Conservation (phyloP, 2,329 filamentous ascomycete species). For the Calonectria pseudoreteaudii region DNA sequence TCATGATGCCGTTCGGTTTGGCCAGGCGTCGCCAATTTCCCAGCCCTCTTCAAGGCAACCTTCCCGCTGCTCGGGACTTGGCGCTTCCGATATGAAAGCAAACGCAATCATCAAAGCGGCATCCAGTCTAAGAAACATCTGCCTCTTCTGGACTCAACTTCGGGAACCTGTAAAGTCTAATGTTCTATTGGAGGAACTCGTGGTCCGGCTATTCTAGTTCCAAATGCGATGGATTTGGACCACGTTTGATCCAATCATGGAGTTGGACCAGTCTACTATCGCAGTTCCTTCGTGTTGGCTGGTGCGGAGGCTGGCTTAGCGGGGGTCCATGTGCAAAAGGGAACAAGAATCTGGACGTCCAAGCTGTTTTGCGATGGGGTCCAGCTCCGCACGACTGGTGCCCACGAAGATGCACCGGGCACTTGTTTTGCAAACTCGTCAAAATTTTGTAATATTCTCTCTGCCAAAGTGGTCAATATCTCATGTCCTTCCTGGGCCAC, state of each 20-base stretch:
- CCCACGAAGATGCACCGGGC: not conserved
- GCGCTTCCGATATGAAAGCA: not conserved
- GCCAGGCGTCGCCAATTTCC: not conserved
- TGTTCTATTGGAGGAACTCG: not conserved
- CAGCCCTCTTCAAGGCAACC: not conserved
- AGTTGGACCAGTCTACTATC: not conserved
- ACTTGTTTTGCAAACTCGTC: not conserved
- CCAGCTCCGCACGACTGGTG: not conserved
- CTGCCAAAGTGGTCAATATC: not conserved
- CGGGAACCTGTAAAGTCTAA: not conserved
- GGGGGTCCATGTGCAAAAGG: not conserved
- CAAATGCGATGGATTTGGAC: not conserved
- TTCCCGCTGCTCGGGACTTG: not conserved
- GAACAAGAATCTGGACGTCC: not conserved
- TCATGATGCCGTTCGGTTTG: conserved; percentile 27
- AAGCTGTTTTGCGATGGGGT: not conserved
- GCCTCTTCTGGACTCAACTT: not conserved
- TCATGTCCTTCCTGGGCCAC: not conserved
- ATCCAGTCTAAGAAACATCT: not conserved
- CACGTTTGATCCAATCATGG: not conserved
- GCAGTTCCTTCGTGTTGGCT: not conserved
- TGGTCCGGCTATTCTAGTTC: not conserved
- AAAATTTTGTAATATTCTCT: not conserved
- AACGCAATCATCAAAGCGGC: not conserved
- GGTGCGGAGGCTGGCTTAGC: not conserved